Base-by-base conservation (phyloP, 176 grass and related monocot species). In the Poa annua region DNA sequence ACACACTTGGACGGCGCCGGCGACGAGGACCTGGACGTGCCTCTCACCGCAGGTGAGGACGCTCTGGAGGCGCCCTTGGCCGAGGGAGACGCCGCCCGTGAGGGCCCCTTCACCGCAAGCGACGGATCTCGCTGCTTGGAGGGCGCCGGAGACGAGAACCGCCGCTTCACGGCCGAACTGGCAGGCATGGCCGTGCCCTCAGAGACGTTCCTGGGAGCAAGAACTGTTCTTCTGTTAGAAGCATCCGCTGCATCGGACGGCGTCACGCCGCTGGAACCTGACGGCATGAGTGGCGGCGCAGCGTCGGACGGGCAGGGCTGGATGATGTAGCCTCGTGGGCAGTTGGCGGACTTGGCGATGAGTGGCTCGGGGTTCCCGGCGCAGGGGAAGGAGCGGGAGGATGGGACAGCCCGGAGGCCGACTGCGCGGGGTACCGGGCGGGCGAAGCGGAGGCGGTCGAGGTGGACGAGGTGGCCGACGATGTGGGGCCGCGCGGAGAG, bases 391-490 rank as follows among this genome's bases (percentile, higher is more conserved):
- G 81, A 39, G 25, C 92, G 89, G 2, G 91, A 87, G 10, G 89
- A 87, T 0, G 95, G 84, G 0, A 94, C 90, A 45, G 79, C 76
- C 21, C 95, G 89, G 74, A 97, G 84, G n/a, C 95, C 95, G 17
- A 88, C 22, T 4, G 95, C 95, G 65, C 90, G 92, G 11, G 95
- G 95, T 0, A 94, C 89, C 1, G 95, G 95, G 32, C 68, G 81
- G 39, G 92, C 88, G 64, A 94, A 92, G 50, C 85, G 76, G 79
- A 97, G 81, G 55, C 90, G 90, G 44, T 97, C 92, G 75, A 97
- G 86, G 89, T 97, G 94, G 63, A 97, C 92, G 52, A 97, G 85
- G 60, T 94, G 95, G 1, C 92, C 95, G 48, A 97, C 92, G 71
- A 97, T 70, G 55, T 94, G 92, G 3, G 90, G 59, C 47, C 92